These are phyloP conservation scores for Xylariaceae sp. DNA, from an alignment of 2,329 filamentous ascomycete species.

Conservation along the genomic window DNA sequence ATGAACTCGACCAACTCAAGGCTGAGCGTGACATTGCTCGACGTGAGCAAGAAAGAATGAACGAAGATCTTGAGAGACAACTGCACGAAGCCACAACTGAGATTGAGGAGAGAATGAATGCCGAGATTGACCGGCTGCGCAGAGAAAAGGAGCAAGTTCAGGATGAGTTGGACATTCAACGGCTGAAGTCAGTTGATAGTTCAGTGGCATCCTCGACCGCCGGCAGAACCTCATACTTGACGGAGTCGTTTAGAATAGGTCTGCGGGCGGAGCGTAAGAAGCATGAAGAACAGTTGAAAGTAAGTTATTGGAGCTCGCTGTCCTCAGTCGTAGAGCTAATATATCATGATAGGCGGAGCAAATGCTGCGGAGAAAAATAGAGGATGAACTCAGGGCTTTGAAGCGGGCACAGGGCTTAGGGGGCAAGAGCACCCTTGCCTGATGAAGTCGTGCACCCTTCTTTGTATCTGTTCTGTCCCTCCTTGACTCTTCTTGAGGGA, in stretches of 20 bases:
- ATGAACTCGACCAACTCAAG: constrained; percentile 30
- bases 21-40: constrained; percentile 25
- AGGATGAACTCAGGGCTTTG: constrained; percentile 31
- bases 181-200: constrained; percentile 25
- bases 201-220: constrained; percentile 27
- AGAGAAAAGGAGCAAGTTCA: constrained; percentile 33
- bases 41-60: constrained; percentile 24
- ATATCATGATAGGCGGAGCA: constrained; percentile 27
- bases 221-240: constrained; percentile 31
- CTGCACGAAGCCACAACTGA: constrained; percentile 25
- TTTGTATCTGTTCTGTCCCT: not conserved
- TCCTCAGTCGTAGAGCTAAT: constrained; percentile 16
- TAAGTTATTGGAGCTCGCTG: constrained; percentile 19
- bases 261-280: constrained; percentile 33
- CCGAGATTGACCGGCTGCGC: constrained; percentile 26
- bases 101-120: constrained; percentile 26
- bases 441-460: not conserved
- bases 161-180: constrained; percentile 32
- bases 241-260: constrained; percentile 31
- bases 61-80: constrained; percentile 27
- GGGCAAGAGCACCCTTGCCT: constrained; percentile 27
- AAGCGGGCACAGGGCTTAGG: constrained; percentile 29
- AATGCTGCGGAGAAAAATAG: constrained; percentile 30
- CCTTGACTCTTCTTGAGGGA: not conserved
- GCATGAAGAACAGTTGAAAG: constrained; percentile 33